Evolutionary conservation across 352 stramenopile genomes (phyloP).

Genomic region (Pythium oligandrum): DNA sequence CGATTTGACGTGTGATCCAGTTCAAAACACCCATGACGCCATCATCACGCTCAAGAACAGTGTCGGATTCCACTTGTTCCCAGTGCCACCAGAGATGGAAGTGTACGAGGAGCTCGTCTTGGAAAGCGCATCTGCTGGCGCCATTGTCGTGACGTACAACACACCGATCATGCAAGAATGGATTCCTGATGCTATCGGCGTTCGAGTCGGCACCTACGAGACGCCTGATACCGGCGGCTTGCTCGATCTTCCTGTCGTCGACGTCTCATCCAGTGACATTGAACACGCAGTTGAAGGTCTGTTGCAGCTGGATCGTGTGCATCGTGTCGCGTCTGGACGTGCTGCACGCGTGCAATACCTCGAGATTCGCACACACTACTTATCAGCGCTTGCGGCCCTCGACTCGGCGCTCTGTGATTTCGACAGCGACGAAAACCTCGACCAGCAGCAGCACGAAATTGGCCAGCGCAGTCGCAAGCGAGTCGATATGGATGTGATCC

Average conservation of each 20-base stretch:
- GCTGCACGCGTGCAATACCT: conserved; percentile 55
- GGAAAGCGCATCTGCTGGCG: conserved; percentile 48
- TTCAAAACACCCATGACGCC: conserved; percentile 30
- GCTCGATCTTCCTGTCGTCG: conserved; percentile 38
- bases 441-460: conserved; percentile 43
- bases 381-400: conserved; percentile 60
- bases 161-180: conserved; percentile 74
- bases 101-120: conserved; percentile 49
- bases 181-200: conserved; percentile 44
- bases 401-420: conserved; percentile 52
- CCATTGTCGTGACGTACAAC: conserved; percentile 61
- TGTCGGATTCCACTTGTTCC: conserved; percentile 66
- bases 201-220: conserved; percentile 56
- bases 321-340: conserved; percentile 47
- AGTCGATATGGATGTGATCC: conserved; percentile 53
- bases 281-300: conserved; percentile 42
- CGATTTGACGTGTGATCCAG: conserved; percentile 47
- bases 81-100: conserved; percentile 45
- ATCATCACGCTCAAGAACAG: conserved; percentile 54
- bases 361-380: conserved; percentile 54
- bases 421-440: conserved; percentile 42
- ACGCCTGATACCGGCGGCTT: conserved; percentile 11
- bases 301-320: conserved; percentile 43
- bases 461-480: conserved; percentile 47
- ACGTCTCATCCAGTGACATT: conserved; percentile 49